Evolutionary conservation across 2,329 filamentous ascomycete genomes (phyloP).

Genomic region (Aspergillus proliferans): DNA sequence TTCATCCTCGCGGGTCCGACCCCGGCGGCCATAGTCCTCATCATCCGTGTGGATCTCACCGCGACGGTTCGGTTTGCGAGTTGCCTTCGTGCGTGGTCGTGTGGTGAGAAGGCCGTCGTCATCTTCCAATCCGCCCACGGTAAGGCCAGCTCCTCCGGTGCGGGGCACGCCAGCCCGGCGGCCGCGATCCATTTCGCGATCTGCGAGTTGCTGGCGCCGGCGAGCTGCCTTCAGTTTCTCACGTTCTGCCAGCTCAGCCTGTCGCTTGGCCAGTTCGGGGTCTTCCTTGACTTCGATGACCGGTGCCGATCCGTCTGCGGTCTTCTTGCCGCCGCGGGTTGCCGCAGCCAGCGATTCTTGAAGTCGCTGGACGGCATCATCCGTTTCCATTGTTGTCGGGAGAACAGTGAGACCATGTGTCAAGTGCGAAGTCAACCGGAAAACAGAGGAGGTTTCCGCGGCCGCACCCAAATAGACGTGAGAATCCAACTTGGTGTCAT

Average conservation of each 20-base stretch:
- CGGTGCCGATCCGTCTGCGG: conserved; percentile 47
- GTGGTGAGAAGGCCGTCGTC: conserved; percentile 45
- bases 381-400: conserved; percentile 50
- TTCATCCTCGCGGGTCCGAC: conserved; percentile 63
- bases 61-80: conserved; percentile 37
- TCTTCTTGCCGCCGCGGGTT: conserved; percentile 46
- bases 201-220: conserved; percentile 50
- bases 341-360: conserved; percentile 56
- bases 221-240: conserved; percentile 51
- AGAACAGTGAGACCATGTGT: conserved; percentile 55
- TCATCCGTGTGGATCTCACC: conserved; percentile 46
- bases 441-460: conserved; percentile 50
- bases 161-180: conserved; percentile 42
- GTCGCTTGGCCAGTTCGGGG: conserved; percentile 54
- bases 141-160: conserved; percentile 46
- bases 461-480: conserved; percentile 60
- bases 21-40: conserved; percentile 41
- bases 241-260: conserved; percentile 55
- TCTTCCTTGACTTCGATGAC: conserved; percentile 56
- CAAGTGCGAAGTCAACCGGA: conserved; percentile 58
- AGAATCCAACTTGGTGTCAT: conserved; percentile 52
- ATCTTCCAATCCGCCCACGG: conserved; percentile 53
- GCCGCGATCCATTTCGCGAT: conserved; percentile 51
- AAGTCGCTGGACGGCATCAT: conserved; percentile 57
- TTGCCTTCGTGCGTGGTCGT: conserved; percentile 32